These are phyloP conservation scores for Stenogyne calaminthoides DNA, from an alignment of 305 asterid genomes.

Conservation along the genomic window DNA sequence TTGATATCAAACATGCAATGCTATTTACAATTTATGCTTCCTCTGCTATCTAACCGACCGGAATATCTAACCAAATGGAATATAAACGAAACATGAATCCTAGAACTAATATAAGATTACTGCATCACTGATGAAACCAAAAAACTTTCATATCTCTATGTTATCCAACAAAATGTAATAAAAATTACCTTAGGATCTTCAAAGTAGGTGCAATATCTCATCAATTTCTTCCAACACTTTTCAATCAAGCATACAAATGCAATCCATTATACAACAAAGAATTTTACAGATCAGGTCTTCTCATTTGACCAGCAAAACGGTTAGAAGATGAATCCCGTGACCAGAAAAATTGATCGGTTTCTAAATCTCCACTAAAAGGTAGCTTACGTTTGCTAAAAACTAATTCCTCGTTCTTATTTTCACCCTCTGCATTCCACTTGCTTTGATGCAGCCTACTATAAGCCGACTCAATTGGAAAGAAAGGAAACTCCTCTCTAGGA, in stretches of 20 bases:
- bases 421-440: constrained; percentile 44
- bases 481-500: constrained; percentile 44
- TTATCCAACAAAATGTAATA: constrained; percentile 5
- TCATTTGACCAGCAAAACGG: constrained; percentile 51
- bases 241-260: constrained; percentile 20
- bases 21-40: not conserved
- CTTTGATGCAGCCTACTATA: constrained; percentile 40
- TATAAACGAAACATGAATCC: constrained; percentile 4
- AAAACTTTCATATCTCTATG: not conserved
- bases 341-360: constrained; percentile 48
- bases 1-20: not conserved
- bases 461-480: constrained; percentile 48
- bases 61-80: no score
- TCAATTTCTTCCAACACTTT: constrained; percentile 1
- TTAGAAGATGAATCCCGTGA: constrained; percentile 48
- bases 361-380: constrained; percentile 46
- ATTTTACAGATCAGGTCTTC: constrained; percentile 56
- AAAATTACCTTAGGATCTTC: constrained; percentile 17
- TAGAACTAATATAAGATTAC: constrained; percentile 14
- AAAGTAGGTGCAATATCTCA: constrained; percentile 15
- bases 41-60: not conserved
- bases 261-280: constrained; percentile 27
- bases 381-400: constrained; percentile 63
- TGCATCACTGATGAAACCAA: not conserved
- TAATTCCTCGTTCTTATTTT: constrained; percentile 40